Base-by-base conservation (phyloP, 1,284 basidiomycete genomes). In the Apiotrichum siamense region DNA sequence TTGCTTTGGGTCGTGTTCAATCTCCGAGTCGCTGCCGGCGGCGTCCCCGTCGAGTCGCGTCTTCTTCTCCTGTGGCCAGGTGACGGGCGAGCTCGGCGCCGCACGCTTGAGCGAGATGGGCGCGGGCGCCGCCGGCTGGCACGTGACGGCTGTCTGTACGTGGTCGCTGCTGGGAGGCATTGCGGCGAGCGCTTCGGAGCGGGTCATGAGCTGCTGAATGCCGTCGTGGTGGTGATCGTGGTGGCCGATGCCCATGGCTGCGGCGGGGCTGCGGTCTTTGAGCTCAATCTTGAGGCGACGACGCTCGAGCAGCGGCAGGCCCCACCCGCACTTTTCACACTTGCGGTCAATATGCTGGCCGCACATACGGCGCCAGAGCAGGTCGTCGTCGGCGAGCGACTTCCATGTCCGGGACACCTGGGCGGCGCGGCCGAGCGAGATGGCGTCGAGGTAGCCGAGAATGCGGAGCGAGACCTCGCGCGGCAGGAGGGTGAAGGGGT, bases 341-440 rank as follows among this genome's bases (percentile, higher is more conserved):
- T 94, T 96, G 66, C 93, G 85, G 43, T 96, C 96, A 51, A 99
- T 98, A 62, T 99, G 94, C 70, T 99, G 94, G 66, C 97, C 91
- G 72, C 96, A 98, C 75, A 99, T 98, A 32, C 86, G 85, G 38
- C 87, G 81, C 94, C 94, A 99, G 46, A 99, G 81, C 38, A 94
- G 79, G 64, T 99, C 90, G 69, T 98, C 94, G 74, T 98, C 94
- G 1, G 94, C 94, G 2, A 98, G 82, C 32, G 76, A 76, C 66
- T 83, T 87, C 94, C 94, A 99, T 2, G 79, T 80, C 50, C 80
- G 82, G 53, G 83, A 86, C 41, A 99, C 94, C 72, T 98, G 94
- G 0, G 96, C 92, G 13, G 94, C 93, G 35, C 91, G 85, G 58
- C 94, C 96, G 17, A 99, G 82, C 9, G 90, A 94, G 24, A 86